Evolutionary conservation across 1,284 basidiomycete species (phyloP).

Genomic region (Apiotrichum sp.): DNA sequence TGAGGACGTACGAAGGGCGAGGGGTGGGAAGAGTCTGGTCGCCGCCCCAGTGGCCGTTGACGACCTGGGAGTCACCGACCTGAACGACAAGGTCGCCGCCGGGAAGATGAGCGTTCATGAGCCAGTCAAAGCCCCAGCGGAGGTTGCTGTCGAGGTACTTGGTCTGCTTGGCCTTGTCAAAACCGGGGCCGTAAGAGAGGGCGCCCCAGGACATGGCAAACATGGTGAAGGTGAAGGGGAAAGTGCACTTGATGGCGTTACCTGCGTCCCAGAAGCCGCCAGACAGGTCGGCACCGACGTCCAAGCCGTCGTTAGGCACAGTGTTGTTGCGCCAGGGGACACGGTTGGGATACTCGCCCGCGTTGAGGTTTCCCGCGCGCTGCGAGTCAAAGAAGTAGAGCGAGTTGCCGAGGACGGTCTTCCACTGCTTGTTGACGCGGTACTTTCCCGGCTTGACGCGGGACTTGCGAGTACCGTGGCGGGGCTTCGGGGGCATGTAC

Average conservation of each 20-base stretch:
- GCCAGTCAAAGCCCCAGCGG: conserved; percentile 84
- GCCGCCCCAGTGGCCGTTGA: conserved; percentile 71
- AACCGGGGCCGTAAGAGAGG: conserved; percentile 72
- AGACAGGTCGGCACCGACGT: conserved; percentile 66
- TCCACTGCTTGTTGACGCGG: too few species aligned
- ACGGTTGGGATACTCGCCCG: conserved; percentile 53
- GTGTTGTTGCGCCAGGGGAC: conserved; percentile 82
- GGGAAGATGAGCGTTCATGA: conserved; percentile 79
- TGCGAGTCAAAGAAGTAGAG: conserved; percentile 88
- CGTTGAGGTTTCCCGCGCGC: conserved; percentile 56
- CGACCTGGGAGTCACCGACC: conserved; percentile 61
- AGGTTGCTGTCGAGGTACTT: conserved; percentile 78
- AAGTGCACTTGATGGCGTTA: conserved; percentile 67
- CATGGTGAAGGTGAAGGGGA: conserved; percentile 68
- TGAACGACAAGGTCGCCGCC: conserved; percentile 69
- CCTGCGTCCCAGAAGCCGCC: conserved; percentile 88
- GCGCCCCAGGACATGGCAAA: conserved; percentile 84
- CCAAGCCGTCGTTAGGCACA: conserved; percentile 65
- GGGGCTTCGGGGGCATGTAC: too few species aligned
- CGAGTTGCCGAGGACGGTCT: conserved; percentile 65
- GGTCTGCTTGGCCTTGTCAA: conserved; percentile 74
- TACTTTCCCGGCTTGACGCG: too few species aligned
- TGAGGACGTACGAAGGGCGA: conserved; percentile 70
- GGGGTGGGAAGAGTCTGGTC: conserved; percentile 68
- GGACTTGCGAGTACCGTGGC: too few species aligned